phyloP scores from a whole-genome alignment of 192 early-diverging fungal species.

The Backusella circina region DNA sequence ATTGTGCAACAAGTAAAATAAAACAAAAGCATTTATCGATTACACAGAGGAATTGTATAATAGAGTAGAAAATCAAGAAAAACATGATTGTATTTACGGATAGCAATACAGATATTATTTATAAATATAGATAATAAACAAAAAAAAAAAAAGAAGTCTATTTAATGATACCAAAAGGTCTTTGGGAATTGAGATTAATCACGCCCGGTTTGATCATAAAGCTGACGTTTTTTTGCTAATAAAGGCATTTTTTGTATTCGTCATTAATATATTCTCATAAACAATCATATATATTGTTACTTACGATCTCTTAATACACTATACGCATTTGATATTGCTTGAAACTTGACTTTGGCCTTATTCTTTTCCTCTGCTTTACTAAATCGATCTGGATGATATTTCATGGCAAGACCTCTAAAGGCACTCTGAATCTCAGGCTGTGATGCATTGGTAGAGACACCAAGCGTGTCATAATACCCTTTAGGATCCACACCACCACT shows the following conservation, averaged over 20 bases:
- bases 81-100: neutral
- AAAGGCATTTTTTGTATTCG: neutral
- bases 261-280: neutral
- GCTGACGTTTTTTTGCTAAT: constrained; percentile 24
- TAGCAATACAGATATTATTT: neutral
- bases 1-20: neutral
- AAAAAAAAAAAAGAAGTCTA: neutral
- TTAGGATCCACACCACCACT: constrained; percentile 31
- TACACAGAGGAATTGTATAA: neutral
- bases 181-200: neutral
- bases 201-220: constrained; percentile 26
- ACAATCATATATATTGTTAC: neutral
- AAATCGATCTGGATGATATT: constrained; percentile 45
- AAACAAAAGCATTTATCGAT: neutral
- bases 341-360: constrained; percentile 47
- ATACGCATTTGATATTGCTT: constrained; percentile 47
- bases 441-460: constrained; percentile 31
- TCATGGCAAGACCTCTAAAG: constrained; percentile 45
- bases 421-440: constrained; percentile 48
- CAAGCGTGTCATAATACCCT: constrained; percentile 42
- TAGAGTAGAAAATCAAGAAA: neutral
- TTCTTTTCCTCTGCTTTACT: constrained; percentile 43
- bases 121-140: neutral
- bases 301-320: constrained; percentile 49
- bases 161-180: neutral